phyloP scores from a whole-genome alignment of 1,284 basidiomycete species.

The Trichosporon sp. region DNA sequence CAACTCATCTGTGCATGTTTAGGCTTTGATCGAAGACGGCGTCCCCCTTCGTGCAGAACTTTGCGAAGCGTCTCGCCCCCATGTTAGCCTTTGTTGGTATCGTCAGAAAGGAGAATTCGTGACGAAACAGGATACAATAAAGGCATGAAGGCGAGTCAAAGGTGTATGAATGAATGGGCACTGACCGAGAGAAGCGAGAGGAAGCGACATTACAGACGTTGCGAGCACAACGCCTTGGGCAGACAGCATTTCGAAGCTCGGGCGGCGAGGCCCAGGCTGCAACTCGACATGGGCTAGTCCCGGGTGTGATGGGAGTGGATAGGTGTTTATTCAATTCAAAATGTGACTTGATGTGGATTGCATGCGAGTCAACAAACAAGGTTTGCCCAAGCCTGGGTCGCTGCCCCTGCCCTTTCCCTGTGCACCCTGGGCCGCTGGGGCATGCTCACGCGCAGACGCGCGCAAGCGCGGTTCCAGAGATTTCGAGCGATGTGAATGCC shows the following conservation, averaged over 20 bases:
- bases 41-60: constrained; percentile 2
- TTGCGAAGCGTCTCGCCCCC: background rate
- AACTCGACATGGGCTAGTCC: background rate
- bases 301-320: background rate
- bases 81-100: background rate
- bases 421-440: background rate
- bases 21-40: constrained; percentile 17
- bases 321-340: constrained; percentile 7
- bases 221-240: background rate
- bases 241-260: background rate
- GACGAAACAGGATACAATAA: background rate
- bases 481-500: constrained; percentile 10
- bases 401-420: background rate
- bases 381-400: constrained; percentile 13
- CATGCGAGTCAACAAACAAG: constrained; percentile 15
- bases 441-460: background rate
- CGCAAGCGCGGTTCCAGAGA: background rate
- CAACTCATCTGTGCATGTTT: background rate
- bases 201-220: background rate
- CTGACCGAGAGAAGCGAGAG: background rate
- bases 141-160: background rate
- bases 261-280: background rate
- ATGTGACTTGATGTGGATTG: constrained; percentile 16
- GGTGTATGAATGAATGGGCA: background rate
- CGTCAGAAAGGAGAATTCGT: background rate